phyloP scores from a whole-genome alignment of 352 stramenopile genomes.

The Phytophthora brassicae region DNA sequence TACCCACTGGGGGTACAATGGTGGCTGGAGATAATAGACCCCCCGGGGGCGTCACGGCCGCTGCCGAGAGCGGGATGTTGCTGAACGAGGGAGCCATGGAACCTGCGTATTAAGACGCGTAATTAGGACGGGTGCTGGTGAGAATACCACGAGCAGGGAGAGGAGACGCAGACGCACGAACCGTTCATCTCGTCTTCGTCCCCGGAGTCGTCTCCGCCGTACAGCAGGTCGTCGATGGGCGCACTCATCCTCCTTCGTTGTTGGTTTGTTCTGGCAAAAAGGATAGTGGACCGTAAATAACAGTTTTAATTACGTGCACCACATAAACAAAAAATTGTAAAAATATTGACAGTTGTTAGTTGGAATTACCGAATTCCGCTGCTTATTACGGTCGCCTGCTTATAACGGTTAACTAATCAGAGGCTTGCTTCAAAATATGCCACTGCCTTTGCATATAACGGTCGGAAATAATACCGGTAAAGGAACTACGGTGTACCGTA shows the following conservation, averaged over 20 bases:
- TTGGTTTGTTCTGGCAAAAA: slow-evolving; percentile 20
- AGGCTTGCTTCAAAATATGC: too few species aligned
- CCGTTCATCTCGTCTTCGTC: slow-evolving; percentile 74
- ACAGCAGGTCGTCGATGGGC: slow-evolving; percentile 84
- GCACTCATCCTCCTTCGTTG: slow-evolving; percentile 65
- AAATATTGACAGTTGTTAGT: too few species aligned
- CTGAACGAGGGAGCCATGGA: slow-evolving; percentile 35
- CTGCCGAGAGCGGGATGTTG: slow-evolving; percentile 28
- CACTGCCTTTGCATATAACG: too few species aligned
- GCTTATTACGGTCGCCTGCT: too few species aligned
- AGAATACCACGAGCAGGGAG: not conserved
- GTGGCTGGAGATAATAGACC: slow-evolving; percentile 23
- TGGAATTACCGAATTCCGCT: too few species aligned
- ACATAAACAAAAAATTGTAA: too few species aligned
- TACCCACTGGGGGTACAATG: not conserved
- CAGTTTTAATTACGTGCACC: too few species aligned
- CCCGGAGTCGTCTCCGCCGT: slow-evolving; percentile 78
- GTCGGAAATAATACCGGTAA: too few species aligned
- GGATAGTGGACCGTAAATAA: slow-evolving; percentile 11
- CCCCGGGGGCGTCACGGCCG: slow-evolving; percentile 25
- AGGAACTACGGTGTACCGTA: too few species aligned
- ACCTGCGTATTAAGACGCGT: slow-evolving; percentile 9
- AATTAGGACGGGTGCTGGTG: slow-evolving; percentile 18
- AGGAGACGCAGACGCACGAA: slow-evolving; percentile 35
- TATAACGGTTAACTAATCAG: too few species aligned